A percentile compares a stretch with the other conserved stretches of the same genome.
Evolutionary conservation across 2,329 filamentous ascomycete genomes (phyloP).

Genomic region (Periconia sp.): DNA sequence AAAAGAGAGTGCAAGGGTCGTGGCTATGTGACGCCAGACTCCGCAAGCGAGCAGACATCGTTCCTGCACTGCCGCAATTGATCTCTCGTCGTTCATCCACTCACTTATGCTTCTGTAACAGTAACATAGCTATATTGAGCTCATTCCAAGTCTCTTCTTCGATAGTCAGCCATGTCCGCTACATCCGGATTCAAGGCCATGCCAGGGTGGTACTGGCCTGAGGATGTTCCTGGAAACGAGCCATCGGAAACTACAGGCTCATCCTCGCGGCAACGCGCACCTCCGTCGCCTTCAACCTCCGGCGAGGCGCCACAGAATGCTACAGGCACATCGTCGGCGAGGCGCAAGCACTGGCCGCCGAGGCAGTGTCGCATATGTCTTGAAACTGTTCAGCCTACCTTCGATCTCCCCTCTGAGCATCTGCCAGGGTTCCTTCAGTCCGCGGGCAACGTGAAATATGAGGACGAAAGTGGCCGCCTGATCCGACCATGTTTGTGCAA

Average conservation of each 20-base stretch:
- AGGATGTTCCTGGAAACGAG: slow-evolving; percentile 48
- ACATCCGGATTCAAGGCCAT: slow-evolving; percentile 46
- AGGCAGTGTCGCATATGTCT: slow-evolving; percentile 90
- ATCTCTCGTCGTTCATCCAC: neutral
- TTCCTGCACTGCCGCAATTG: slow-evolving; percentile 21
- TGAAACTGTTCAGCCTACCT: slow-evolving; percentile 71
- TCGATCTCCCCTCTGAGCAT: slow-evolving; percentile 59
- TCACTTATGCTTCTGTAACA: slow-evolving; percentile 23
- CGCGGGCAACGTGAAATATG: slow-evolving; percentile 68
- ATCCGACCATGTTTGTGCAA: slow-evolving; percentile 93
- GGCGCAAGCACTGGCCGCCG: slow-evolving; percentile 64
- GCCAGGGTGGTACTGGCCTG: slow-evolving; percentile 56
- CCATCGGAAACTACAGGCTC: slow-evolving; percentile 21
- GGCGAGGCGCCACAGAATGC: slow-evolving; percentile 16
- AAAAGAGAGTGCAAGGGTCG: slow-evolving; percentile 6
- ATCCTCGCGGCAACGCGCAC: slow-evolving; percentile 19
- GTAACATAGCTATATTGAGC: slow-evolving; percentile 33
- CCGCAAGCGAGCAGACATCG: slow-evolving; percentile 11
- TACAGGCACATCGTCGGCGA: slow-evolving; percentile 19
- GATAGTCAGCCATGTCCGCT: slow-evolving; percentile 45
- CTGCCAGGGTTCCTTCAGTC: slow-evolving; percentile 64
- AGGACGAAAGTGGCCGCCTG: slow-evolving; percentile 76
- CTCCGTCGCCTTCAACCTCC: slow-evolving; percentile 20
- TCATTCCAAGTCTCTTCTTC: slow-evolving; percentile 9
- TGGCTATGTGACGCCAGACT: slow-evolving; percentile 5